phyloP scores from a whole-genome alignment of 2,329 filamentous ascomycete genomes.

The Daldinia eschscholtzii region DNA sequence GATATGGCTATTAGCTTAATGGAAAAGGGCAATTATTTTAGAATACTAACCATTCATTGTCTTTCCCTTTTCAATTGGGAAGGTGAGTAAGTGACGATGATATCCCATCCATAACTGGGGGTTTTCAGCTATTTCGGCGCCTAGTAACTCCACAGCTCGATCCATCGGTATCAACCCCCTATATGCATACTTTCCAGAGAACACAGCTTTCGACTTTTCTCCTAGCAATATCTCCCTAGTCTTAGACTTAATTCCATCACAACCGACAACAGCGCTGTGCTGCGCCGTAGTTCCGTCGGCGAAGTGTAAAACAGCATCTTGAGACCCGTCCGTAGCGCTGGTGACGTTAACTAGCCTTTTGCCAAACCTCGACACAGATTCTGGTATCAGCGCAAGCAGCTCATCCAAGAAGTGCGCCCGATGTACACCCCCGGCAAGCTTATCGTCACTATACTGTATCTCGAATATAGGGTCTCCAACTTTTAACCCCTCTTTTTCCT shows the following conservation, averaged over 20 bases:
- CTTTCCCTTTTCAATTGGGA: constrained; percentile 58
- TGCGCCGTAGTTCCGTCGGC: constrained; percentile 56
- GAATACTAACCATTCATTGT: constrained; percentile 48
- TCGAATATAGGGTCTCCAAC: constrained; percentile 46
- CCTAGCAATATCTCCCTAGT: constrained; percentile 66
- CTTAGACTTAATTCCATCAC: constrained; percentile 73
- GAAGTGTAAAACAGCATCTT: constrained; percentile 52
- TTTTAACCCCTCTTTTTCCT: constrained; percentile 38
- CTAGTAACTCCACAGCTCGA: constrained; percentile 64
- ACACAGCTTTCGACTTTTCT: constrained; percentile 51
- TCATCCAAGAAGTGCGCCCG: constrained; percentile 58
- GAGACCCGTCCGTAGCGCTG: constrained; percentile 36
- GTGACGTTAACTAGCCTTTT: constrained; percentile 54
- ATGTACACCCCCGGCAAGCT: constrained; percentile 48
- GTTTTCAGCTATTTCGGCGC: constrained; percentile 53
- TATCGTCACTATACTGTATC: constrained; percentile 38
- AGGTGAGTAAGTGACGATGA: constrained; percentile 70
- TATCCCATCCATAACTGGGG: constrained; percentile 57
- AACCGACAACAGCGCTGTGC: constrained; percentile 65
- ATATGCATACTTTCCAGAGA: constrained; percentile 60
- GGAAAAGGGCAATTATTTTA: background rate
- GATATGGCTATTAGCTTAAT: constrained; percentile 1
- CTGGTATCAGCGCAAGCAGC: constrained; percentile 56
- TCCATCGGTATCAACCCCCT: constrained; percentile 64
- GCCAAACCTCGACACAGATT: constrained; percentile 51